Percentiles rank a stretch among this genome's conserved stretches.
Evolutionary conservation across 257 asterid species (phyloP).

Genomic region (Gentiana straminea): DNA sequence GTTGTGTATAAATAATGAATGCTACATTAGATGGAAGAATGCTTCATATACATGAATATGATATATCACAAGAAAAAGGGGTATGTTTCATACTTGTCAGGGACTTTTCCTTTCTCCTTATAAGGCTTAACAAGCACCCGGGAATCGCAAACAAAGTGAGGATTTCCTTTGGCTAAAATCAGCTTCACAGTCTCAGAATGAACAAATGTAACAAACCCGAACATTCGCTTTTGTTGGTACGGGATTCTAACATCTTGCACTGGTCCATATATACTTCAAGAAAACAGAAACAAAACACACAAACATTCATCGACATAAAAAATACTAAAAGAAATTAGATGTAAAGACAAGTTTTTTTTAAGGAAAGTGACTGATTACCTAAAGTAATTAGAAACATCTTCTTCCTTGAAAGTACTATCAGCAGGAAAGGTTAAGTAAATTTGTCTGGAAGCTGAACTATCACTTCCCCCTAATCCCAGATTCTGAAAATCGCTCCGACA

Average conservation of each 20-base stretch:
- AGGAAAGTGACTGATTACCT: conserved; percentile 29
- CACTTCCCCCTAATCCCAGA: conserved; percentile 37
- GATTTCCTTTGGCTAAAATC: conserved; percentile 49
- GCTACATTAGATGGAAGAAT: not conserved
- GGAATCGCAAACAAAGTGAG: conserved; percentile 51
- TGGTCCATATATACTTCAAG: conserved; percentile 52
- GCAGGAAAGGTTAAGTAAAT: conserved; percentile 87
- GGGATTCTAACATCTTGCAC: conserved; percentile 68
- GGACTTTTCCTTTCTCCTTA: conserved; percentile 54
- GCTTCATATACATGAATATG: not conserved
- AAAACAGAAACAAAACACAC: conserved; percentile 1
- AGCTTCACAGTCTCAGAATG: conserved; percentile 43
- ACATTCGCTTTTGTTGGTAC: conserved; percentile 62
- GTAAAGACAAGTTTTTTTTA: not conserved
- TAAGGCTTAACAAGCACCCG: conserved; percentile 59
- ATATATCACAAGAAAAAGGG: not conserved
- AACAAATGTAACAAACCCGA: conserved; percentile 71
- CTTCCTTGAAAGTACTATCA: conserved; percentile 76
- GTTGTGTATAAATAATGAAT: conserved; percentile 1
- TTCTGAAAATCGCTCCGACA: conserved; percentile 35
- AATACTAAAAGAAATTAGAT: too few relatives aligned
- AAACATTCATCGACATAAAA: not conserved
- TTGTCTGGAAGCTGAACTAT: conserved; percentile 47
- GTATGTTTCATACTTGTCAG: conserved; percentile 36
- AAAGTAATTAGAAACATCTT: conserved; percentile 73